phyloP scores from a whole-genome alignment of 805 yeast genomes.

The Yarrowia sp. region DNA sequence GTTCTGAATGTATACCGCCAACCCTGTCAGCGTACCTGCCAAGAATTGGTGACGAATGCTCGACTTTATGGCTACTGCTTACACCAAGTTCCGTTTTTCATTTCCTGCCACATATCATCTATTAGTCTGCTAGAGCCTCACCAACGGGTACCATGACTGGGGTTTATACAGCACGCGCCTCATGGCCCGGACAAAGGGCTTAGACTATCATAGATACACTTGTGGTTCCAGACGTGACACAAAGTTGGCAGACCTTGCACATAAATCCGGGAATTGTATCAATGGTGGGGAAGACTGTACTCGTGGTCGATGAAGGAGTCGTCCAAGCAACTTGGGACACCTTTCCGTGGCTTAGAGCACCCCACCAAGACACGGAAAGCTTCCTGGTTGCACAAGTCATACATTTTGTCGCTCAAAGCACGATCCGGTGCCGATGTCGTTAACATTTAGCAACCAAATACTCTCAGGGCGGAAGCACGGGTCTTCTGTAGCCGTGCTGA shows the following conservation, averaged over 20 bases:
- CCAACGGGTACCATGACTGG: conserved; percentile 36
- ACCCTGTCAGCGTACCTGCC: conserved; percentile 15
- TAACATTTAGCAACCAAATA: conserved; percentile 28
- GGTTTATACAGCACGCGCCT: conserved; percentile 37
- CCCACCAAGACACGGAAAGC: too few relatives aligned
- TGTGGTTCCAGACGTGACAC: conserved; percentile 28
- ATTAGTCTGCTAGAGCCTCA: conserved; percentile 23
- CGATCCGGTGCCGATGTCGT: not conserved
- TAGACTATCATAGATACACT: conserved; percentile 6
- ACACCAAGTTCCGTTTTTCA: not conserved
- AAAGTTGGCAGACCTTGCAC: conserved; percentile 5
- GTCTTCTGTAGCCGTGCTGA: conserved; percentile 32
- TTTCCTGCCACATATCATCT: not conserved
- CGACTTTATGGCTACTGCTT: not conserved
- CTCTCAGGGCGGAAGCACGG: conserved; percentile 39
- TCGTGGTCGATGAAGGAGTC: not conserved
- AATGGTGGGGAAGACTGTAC: conserved; percentile 12
- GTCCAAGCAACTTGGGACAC: not conserved
- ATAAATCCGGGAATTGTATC: conserved; percentile 27
- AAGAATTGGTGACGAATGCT: not conserved
- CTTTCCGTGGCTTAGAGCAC: not conserved
- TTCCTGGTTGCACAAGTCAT: too few relatives aligned
- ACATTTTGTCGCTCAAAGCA: not conserved
- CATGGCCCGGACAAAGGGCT: conserved; percentile 9
- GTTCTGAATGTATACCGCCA: not conserved